A percentile compares a stretch with the other conserved stretches of the same genome.
These are phyloP conservation scores for Ceratobasidium theobromae DNA, from an alignment of 1,284 basidiomycete genomes.

Conservation along the genomic window DNA sequence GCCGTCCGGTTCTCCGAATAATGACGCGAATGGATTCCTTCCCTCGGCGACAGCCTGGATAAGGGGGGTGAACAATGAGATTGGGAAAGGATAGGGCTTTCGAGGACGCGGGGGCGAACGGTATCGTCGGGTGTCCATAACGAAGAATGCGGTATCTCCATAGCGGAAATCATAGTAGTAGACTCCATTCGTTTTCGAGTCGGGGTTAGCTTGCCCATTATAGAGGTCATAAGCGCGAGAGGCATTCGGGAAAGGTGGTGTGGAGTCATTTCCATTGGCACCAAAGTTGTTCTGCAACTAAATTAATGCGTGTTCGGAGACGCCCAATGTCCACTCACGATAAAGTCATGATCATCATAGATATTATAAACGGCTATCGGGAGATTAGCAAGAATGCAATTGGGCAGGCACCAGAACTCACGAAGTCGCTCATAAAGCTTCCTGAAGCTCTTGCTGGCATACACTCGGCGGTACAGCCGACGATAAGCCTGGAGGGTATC, in stretches of 20 bases:
- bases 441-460: conserved; percentile 63
- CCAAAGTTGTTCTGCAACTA: conserved; percentile 57
- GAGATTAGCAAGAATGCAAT: conserved; percentile 1
- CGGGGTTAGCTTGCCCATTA: conserved; percentile 66
- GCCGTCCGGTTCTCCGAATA: conserved; percentile 39
- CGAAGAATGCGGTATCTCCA: conserved; percentile 76
- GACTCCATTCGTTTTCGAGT: conserved; percentile 49
- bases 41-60: conserved; percentile 24
- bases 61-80: conserved; percentile 6
- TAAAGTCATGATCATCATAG: conserved; percentile 70
- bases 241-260: conserved; percentile 59
- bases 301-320: conserved; percentile 48
- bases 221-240: conserved; percentile 67
- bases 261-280: conserved; percentile 57
- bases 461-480: conserved; percentile 65
- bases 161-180: conserved; percentile 67
- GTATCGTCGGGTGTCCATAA: conserved; percentile 73
- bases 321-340: conserved; percentile 12
- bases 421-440: conserved; percentile 66
- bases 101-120: conserved; percentile 46
- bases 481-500: conserved; percentile 58
- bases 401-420: conserved; percentile 45
- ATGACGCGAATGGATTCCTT: conserved; percentile 17
- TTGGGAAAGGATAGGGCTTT: conserved; percentile 22
- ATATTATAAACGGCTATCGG: conserved; percentile 59